Conservation (phyloP, 2,329 filamentous ascomycete species). For the Biscogniauxia sp. region DNA sequence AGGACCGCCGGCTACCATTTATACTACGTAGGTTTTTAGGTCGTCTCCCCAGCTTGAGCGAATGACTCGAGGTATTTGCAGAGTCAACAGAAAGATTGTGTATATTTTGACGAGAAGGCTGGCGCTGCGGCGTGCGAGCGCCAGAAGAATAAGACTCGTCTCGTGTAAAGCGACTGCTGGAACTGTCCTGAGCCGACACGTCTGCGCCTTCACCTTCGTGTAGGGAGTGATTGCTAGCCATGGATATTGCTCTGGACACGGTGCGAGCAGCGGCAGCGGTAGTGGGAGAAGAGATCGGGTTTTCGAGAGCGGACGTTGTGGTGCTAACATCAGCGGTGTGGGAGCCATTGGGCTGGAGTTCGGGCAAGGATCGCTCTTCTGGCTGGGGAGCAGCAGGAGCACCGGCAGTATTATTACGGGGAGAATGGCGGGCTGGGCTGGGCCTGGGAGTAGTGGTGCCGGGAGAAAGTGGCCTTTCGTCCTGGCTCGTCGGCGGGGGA, state of each 20-base stretch:
- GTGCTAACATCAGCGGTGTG: constrained; percentile 28
- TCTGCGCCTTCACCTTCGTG: constrained; percentile 19
- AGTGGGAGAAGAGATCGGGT: constrained; percentile 55
- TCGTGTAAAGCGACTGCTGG: constrained; percentile 31
- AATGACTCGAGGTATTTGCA: constrained; percentile 45
- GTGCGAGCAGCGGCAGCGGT: constrained; percentile 51
- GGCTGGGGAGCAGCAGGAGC: constrained; percentile 5
- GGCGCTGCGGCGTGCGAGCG: constrained; percentile 30
- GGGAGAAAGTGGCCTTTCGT: neutral
- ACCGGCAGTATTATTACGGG: constrained; percentile 3
- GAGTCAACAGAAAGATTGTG: constrained; percentile 38
- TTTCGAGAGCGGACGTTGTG: constrained; percentile 51
- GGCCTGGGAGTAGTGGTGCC: constrained; percentile 7
- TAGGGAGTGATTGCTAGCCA: constrained; percentile 35
- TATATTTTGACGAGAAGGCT: constrained; percentile 33
- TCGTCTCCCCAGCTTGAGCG: constrained; percentile 45
- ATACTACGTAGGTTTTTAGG: constrained; percentile 59
- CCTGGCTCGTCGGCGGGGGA: neutral
- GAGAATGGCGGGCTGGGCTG: constrained; percentile 8
- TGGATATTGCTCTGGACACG: constrained; percentile 48
- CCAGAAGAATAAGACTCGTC: constrained; percentile 28
- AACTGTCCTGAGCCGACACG: constrained; percentile 23
- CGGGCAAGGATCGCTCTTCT: constrained; percentile 3
- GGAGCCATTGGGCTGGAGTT: constrained; percentile 6
- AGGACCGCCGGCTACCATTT: constrained; percentile 57